These are phyloP conservation scores for Spergularia bocconei DNA, from an alignment of 148 eudicot genomes.

Conservation along the genomic window DNA sequence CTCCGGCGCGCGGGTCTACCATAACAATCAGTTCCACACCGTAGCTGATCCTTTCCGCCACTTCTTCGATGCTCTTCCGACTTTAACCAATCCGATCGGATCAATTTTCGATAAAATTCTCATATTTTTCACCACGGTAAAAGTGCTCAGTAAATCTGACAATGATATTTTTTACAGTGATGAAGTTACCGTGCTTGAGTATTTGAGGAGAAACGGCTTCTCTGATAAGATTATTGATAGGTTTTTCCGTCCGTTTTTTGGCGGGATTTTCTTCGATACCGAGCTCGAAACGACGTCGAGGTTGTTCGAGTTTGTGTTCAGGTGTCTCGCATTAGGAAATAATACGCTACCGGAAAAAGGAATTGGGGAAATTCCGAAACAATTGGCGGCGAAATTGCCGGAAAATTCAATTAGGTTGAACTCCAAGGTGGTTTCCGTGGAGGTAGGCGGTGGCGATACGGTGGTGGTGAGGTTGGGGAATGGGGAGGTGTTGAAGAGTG, in stretches of 20 bases:
- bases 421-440: constrained; percentile 49
- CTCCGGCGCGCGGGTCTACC: constrained; percentile 75
- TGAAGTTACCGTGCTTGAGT: constrained; percentile 52
- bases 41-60: constrained; percentile 89
- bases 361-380: constrained; percentile 76
- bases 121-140: constrained; percentile 51
- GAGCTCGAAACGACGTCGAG: constrained; percentile 85
- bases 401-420: constrained; percentile 47
- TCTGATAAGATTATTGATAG: constrained; percentile 58
- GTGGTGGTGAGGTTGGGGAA: constrained; percentile 42
- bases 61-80: constrained; percentile 42
- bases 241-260: constrained; percentile 87
- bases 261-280: constrained; percentile 83
- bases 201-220: constrained; percentile 54
- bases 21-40: constrained; percentile 53
- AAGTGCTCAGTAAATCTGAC: constrained; percentile 50
- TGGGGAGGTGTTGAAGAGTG: constrained; percentile 56
- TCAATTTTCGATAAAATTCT: constrained; percentile 56
- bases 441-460: constrained; percentile 13
- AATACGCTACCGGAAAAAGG: constrained; percentile 79
- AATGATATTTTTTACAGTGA: constrained; percentile 41
- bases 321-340: constrained; percentile 79
- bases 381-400: constrained; percentile 74
- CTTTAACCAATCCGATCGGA: constrained; percentile 75
- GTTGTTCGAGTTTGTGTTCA: constrained; percentile 78